Conservation (phyloP, 305 asterid genomes). For the Solanum hybrid region DNA sequence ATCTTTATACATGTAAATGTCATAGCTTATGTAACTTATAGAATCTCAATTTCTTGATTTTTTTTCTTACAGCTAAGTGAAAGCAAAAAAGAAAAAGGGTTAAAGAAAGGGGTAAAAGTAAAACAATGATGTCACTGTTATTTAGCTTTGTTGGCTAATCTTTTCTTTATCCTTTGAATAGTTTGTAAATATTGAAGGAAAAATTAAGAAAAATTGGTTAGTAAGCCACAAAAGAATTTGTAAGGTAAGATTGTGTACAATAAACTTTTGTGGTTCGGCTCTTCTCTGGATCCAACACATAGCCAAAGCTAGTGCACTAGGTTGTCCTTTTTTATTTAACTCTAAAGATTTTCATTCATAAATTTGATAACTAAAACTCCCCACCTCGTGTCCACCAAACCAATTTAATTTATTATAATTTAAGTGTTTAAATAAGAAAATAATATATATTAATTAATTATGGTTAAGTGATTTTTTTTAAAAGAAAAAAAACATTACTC, state of each 20-base stretch:
- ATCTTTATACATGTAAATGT: conserved; percentile 2
- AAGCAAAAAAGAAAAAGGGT: neutral
- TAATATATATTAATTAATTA: neutral
- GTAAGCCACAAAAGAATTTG: neutral
- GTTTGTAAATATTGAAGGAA: neutral
- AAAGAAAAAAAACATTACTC: neutral
- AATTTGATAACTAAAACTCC: neutral
- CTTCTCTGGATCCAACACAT: neutral
- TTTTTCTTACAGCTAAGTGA: neutral
- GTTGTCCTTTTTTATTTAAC: neutral
- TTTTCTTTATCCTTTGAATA: neutral
- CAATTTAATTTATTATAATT: neutral
- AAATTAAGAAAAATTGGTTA: neutral
- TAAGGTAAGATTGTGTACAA: neutral
- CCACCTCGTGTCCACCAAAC: neutral
- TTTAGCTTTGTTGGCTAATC: neutral
- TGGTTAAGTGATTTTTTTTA: neutral
- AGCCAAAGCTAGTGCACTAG: neutral
- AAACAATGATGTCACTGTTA: neutral
- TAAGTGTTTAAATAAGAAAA: neutral
- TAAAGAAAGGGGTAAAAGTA: neutral
- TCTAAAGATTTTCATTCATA: neutral
- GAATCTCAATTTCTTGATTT: neutral
- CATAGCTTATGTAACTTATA: neutral
- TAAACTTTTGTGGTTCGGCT: neutral